Evolutionary conservation across 768 basidiomycete species (phyloP).

Genomic region (Mycena galopus): DNA sequence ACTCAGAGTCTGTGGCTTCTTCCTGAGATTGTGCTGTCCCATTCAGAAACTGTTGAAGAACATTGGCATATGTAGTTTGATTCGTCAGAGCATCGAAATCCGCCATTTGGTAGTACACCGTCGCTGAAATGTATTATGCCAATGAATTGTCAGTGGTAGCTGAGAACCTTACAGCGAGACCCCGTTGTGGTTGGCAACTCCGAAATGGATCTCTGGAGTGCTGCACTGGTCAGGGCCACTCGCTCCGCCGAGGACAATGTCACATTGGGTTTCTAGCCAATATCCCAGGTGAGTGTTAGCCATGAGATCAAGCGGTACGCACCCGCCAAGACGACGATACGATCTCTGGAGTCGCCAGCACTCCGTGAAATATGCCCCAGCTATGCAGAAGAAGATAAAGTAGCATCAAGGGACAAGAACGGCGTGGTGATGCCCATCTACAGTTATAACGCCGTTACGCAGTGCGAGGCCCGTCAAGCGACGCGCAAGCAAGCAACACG

Average conservation of each 20-base stretch:
- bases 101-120: conserved; percentile 16
- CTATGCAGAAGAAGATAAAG: background rate
- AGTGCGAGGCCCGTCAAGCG: no score
- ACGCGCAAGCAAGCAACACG: no score
- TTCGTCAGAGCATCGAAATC: background rate
- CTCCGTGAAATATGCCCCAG: background rate
- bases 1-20: background rate
- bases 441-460: no score
- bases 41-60: background rate
- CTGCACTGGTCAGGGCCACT: background rate
- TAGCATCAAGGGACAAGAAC: background rate
- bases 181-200: background rate
- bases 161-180: background rate
- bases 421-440: no score
- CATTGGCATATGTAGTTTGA: background rate
- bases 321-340: conserved; percentile 8
- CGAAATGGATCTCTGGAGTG: background rate
- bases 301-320: background rate
- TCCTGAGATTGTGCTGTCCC: background rate
- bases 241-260: background rate
- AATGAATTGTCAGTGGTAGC: background rate
- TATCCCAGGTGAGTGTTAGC: background rate
- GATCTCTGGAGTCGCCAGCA: background rate
- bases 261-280: conserved; percentile 1
- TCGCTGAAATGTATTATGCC: background rate